Evolutionary conservation across 176 grass and related monocot genomes (phyloP).

Genomic region (Rhipidocladum racemiflorum): DNA sequence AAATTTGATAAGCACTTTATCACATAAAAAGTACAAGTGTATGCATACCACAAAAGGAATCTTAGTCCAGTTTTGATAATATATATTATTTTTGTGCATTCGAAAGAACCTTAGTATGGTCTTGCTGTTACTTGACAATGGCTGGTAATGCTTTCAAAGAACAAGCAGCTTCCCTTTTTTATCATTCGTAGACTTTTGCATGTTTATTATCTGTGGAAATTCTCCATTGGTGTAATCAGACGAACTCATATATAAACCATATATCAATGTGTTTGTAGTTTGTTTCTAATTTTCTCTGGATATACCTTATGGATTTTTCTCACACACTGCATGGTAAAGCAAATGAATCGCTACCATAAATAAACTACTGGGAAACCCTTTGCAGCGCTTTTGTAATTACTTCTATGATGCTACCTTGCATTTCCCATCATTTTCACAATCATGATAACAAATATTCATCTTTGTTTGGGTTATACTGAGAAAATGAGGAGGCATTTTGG

Average conservation of each 20-base stretch:
- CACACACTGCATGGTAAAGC: neutral
- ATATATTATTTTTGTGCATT: neutral
- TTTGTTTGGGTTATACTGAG: slow-evolving; percentile 39
- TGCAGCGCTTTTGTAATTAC: slow-evolving; percentile 10
- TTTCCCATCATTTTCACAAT: neutral
- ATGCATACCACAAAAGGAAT: neutral
- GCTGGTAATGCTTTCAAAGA: neutral
- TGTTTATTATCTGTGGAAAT: neutral
- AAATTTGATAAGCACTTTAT: neutral
- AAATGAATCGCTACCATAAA: too few species aligned
- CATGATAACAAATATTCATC: slow-evolving; percentile 15
- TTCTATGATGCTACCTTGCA: slow-evolving; percentile 4
- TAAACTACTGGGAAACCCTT: neutral
- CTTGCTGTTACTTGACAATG: slow-evolving; percentile 8
- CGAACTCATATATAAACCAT: neutral
- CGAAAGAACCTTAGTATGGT: neutral
- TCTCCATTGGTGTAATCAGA: neutral
- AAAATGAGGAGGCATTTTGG: slow-evolving; percentile 44
- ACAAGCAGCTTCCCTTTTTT: neutral
- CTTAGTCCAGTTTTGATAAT: neutral
- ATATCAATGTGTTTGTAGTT: neutral
- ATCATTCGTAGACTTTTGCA: neutral
- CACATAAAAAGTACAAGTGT: slow-evolving; percentile 3
- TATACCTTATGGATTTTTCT: neutral
- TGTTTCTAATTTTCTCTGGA: slow-evolving; percentile 5